These are phyloP conservation scores for Suillus lakei DNA, from an alignment of 768 basidiomycete genomes.

Conservation along the genomic window DNA sequence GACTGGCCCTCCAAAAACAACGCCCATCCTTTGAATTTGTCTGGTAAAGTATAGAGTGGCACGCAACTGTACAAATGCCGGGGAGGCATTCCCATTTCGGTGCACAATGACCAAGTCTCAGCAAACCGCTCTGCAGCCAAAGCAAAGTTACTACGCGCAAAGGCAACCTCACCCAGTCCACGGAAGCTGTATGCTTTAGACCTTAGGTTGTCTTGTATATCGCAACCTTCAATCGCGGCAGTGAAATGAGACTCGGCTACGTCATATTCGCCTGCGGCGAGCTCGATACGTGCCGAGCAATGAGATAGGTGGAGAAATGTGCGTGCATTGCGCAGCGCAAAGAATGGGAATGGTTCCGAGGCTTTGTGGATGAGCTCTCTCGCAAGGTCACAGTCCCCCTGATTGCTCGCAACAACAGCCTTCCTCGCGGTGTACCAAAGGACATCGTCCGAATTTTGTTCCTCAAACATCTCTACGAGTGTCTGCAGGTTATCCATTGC, in stretches of 20 bases:
- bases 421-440: not conserved
- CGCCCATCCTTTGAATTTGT: not conserved
- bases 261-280: not conserved
- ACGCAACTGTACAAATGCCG: not conserved
- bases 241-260: not conserved
- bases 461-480: not conserved
- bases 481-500: not conserved
- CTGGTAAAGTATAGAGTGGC: not conserved
- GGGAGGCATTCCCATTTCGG: not conserved
- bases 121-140: not conserved
- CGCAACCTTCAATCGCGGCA: not conserved
- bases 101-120: not conserved
- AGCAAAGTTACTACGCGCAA: not conserved
- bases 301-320: not conserved
- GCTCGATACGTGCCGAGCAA: not conserved
- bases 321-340: not conserved
- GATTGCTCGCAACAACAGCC: not conserved
- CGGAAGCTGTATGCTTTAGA: not conserved
- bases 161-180: not conserved
- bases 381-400: not conserved
- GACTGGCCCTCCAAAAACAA: not conserved
- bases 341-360: not conserved
- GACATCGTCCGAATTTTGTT: rapidly evolving
- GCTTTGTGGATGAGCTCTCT: not conserved
- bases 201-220: not conserved